phyloP scores from a whole-genome alignment of 345 rosid genomes.

The Eucalyptus curtisii region DNA sequence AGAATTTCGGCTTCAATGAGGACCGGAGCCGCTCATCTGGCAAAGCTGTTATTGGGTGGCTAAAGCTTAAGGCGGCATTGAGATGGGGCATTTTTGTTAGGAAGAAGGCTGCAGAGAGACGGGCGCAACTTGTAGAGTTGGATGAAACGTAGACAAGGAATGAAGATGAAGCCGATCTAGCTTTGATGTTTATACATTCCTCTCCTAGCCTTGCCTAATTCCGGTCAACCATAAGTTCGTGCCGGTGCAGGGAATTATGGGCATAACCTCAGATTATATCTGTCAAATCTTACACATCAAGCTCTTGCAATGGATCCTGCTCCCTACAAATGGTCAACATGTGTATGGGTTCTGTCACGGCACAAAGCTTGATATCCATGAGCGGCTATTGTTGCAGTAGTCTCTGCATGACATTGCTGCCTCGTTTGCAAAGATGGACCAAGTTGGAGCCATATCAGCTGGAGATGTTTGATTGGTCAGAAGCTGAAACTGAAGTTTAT shows the following conservation, averaged over 20 bases:
- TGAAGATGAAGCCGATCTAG: not conserved
- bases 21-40: constrained; percentile 50
- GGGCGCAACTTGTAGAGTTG: constrained; percentile 77
- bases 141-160: constrained; percentile 19
- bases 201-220: not conserved
- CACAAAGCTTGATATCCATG: not conserved
- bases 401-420: not conserved
- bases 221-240: not conserved
- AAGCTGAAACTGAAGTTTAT: not conserved
- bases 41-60: constrained; percentile 93
- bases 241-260: not conserved
- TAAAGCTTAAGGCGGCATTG: constrained; percentile 96
- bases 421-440: not conserved
- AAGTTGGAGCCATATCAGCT: not conserved
- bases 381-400: not conserved
- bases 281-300: not conserved
- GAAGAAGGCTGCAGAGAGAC: constrained; percentile 88
- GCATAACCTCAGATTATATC: not conserved
- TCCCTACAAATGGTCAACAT: not conserved
- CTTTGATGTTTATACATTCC: not conserved
- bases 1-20: constrained; percentile 28
- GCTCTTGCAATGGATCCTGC: not conserved
- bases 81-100: constrained; percentile 94
- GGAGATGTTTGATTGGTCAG: not conserved
- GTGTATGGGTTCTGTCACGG: not conserved